Evolutionary conservation across 1,284 basidiomycete species (phyloP), one percentile per base, ranked within the genome.

Genomic region (Trichosporon faecale): DNA sequence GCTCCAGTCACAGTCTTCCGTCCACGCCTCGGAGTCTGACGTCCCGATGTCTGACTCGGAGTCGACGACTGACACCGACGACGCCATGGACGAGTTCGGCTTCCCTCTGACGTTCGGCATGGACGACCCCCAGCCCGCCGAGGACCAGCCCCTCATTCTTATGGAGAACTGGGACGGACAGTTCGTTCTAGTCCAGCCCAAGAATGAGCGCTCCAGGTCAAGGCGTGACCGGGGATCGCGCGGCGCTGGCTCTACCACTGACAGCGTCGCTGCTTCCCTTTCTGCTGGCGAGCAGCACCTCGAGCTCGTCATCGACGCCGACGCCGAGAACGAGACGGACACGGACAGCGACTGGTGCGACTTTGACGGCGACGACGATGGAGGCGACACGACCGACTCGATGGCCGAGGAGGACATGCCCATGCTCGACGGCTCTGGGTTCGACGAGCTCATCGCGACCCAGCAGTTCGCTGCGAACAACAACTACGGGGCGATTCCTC

Each of bases 371-470:
- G 79, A 81, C 52, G 77, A 79, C 40, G 74, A 77, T 60, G 76
- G 76, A 3, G 81, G 81, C 11, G 80, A 82, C 71, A 82, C 81
- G 9, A 82, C 81, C 23, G 81, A 82, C 68, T 79, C 77, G 25
- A 82, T 82, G 81, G 80, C 77, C 16, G 81, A 82, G 72, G 81
- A 82, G 66, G 81, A 82, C 68, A 82, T 82, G 81, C 81, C 81
- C 0, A 75, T 81, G 70, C 73, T 82, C 35, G 78, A 81, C 69
- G 78, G 77, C 67, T 78, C 81, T 7, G 80, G 80, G 6, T 64
- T 82, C 66, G 77, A 80, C 66, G 74, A 78, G 66, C 66, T 82
- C 33, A 79, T 80, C 64, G 79, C 75, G 18, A 72, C 74, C 31
- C 76, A 77, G 44, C 77, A 77, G 55, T 64, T 74, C 21, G 65